These are phyloP conservation scores for Exophiala dermatitidis DNA, from an alignment of 2,329 filamentous ascomycete genomes.

Conservation along the genomic window DNA sequence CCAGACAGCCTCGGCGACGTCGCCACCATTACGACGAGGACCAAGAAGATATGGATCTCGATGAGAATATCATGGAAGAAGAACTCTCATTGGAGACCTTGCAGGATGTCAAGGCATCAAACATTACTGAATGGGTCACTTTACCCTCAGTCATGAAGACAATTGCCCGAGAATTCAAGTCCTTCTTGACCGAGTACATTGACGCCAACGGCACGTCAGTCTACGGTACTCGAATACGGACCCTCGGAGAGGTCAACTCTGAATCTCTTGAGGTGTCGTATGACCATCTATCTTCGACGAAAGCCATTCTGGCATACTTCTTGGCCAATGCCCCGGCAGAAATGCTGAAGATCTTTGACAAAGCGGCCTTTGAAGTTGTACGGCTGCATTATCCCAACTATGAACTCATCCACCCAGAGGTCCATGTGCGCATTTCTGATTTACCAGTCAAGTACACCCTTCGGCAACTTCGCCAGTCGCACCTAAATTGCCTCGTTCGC, in stretches of 20 bases:
- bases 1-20: conserved; percentile 73
- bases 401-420: conserved; percentile 93
- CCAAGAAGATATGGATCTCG: conserved; percentile 79
- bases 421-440: conserved; percentile 94
- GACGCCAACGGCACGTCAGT: conserved; percentile 85
- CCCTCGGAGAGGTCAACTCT: conserved; percentile 92
- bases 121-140: conserved; percentile 90
- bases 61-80: conserved; percentile 88
- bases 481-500: conserved; percentile 89
- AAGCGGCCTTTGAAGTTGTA: conserved; percentile 93
- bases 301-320: conserved; percentile 92
- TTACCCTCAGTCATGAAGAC: conserved; percentile 84
- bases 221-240: conserved; percentile 88
- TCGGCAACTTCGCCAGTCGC: conserved; percentile 86
- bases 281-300: conserved; percentile 79
- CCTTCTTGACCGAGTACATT: conserved; percentile 91
- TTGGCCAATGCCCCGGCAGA: conserved; percentile 92
- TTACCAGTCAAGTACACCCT: conserved; percentile 92
- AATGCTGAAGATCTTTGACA: conserved; percentile 90
- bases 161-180: conserved; percentile 94
- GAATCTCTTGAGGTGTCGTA: conserved; percentile 96
- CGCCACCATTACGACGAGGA: conserved; percentile 93
- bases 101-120: conserved; percentile 86
- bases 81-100: conserved; percentile 88
- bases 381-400: conserved; percentile 96